Percentiles rank a stretch among this genome's conserved stretches.
Conservation (phyloP, 306 rosid genomes). For the Lupinus albus region DNA sequence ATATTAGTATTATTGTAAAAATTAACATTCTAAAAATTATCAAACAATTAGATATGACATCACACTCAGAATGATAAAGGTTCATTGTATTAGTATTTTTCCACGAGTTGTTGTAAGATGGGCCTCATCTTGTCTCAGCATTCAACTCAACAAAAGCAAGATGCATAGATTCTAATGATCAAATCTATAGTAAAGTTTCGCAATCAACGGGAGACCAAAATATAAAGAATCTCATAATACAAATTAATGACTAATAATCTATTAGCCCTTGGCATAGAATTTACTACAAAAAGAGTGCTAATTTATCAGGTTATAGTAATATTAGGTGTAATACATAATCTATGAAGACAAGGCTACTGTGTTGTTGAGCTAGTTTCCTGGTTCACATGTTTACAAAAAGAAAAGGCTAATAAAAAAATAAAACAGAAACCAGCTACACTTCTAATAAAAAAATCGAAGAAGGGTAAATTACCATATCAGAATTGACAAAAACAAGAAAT, state of each 20-base stretch:
- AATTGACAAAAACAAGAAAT: neutral
- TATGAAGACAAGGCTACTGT: neutral
- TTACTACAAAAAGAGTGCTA: neutral
- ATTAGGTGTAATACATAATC: neutral
- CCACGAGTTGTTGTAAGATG: neutral
- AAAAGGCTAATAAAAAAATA: no score
- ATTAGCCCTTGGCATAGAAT: neutral
- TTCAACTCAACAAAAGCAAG: neutral
- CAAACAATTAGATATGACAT: neutral
- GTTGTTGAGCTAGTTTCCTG: no score
- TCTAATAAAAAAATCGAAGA: conserved; percentile 10
- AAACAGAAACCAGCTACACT: neutral
- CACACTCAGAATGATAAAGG: neutral
- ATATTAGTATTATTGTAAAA: no score
- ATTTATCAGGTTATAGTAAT: neutral
- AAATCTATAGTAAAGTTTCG: conserved; percentile 1
- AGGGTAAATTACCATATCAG: neutral
- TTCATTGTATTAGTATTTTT: neutral
- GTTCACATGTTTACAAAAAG: no score
- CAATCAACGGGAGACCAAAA: neutral
- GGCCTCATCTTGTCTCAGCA: conserved; percentile 11
- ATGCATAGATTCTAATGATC: conserved; percentile 16
- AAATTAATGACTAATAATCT: neutral
- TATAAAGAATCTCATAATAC: neutral
- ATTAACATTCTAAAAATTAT: neutral